Evolutionary conservation across 495 filamentous ascomycete genomes (phyloP).

Genomic region (Trichoderma asperelloides): DNA sequence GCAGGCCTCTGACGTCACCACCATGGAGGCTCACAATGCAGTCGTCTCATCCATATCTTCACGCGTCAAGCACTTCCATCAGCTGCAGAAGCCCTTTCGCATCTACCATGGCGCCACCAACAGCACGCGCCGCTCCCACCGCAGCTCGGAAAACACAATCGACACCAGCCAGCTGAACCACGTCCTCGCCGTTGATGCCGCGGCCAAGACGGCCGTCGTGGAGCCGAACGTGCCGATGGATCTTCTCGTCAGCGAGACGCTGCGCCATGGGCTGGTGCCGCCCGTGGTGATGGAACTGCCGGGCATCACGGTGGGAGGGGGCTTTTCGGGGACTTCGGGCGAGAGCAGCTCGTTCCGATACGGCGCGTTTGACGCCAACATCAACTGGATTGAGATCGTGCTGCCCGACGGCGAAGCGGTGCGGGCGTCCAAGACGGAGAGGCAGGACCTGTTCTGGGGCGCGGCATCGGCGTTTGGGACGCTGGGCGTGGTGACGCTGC

Average conservation of each 20-base stretch:
- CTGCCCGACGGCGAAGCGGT: slow-evolving; percentile 43
- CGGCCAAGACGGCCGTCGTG: slow-evolving; percentile 38
- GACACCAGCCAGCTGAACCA: slow-evolving; percentile 45
- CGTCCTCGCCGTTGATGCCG: slow-evolving; percentile 44
- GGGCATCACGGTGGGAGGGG: slow-evolving; percentile 57
- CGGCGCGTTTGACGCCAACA: slow-evolving; percentile 49
- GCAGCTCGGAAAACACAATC: slow-evolving; percentile 37
- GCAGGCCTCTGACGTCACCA: not conserved
- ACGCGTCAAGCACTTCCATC: slow-evolving; percentile 41
- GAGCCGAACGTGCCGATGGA: slow-evolving; percentile 63
- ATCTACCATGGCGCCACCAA: slow-evolving; percentile 71
- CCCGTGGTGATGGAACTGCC: slow-evolving; percentile 57
- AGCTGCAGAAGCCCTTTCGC: slow-evolving; percentile 49
- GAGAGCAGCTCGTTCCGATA: slow-evolving; percentile 53
- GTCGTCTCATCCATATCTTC: slow-evolving; percentile 35
- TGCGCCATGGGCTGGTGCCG: slow-evolving; percentile 43
- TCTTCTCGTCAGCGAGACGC: slow-evolving; percentile 41
- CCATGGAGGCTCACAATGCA: slow-evolving; percentile 35
- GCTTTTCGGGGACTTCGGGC: slow-evolving; percentile 51
- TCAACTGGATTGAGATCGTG: slow-evolving; percentile 51
- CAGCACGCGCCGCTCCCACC: slow-evolving; percentile 48
- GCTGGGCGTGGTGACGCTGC: slow-evolving; percentile 46
- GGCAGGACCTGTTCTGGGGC: slow-evolving; percentile 46
- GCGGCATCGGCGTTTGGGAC: slow-evolving; percentile 52
- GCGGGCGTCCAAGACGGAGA: slow-evolving; percentile 23